phyloP scores from a whole-genome alignment of 2,329 filamentous ascomycete genomes.

The Scedosporium minutisporum region DNA sequence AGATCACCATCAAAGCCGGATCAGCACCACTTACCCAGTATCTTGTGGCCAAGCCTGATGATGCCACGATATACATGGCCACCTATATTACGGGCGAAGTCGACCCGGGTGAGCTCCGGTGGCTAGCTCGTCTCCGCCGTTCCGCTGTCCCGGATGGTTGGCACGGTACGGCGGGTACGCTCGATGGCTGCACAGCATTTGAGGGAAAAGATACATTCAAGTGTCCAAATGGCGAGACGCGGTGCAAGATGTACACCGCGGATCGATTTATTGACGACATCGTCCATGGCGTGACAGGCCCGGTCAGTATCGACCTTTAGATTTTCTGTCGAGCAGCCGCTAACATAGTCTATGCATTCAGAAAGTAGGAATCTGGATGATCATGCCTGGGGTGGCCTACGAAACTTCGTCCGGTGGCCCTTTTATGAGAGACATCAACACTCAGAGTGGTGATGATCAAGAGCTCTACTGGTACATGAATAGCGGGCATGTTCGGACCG shows the following conservation, averaged over 20 bases:
- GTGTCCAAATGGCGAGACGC: slow-evolving; percentile 47
- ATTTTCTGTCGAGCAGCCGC: too few relatives aligned
- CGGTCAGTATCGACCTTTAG: neutral
- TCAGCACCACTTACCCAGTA: slow-evolving; percentile 50
- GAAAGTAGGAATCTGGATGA: neutral
- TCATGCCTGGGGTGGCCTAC: neutral
- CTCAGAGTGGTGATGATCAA: slow-evolving; percentile 44
- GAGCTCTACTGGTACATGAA: slow-evolving; percentile 62
- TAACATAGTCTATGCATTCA: neutral
- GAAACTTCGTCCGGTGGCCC: slow-evolving; percentile 57
- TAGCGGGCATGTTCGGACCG: slow-evolving; percentile 53
- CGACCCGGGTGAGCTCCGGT: slow-evolving; percentile 50
- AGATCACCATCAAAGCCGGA: slow-evolving; percentile 47
- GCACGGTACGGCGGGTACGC: slow-evolving; percentile 47
- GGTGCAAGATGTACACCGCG: slow-evolving; percentile 61
- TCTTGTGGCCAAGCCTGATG: slow-evolving; percentile 49
- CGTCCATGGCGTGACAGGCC: slow-evolving; percentile 49
- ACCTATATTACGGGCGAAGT: slow-evolving; percentile 52
- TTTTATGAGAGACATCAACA: slow-evolving; percentile 57
- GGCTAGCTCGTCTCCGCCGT: slow-evolving; percentile 50
- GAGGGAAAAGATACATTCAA: slow-evolving; percentile 52
- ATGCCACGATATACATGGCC: slow-evolving; percentile 49
- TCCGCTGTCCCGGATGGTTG: slow-evolving; percentile 39
- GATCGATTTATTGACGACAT: slow-evolving; percentile 61
- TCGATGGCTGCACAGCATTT: slow-evolving; percentile 37